Percentiles rank a stretch among this genome's conserved stretches.
Conservation (phyloP, 495 filamentous ascomycete genomes). For the Aspergillus ostianus region DNA sequence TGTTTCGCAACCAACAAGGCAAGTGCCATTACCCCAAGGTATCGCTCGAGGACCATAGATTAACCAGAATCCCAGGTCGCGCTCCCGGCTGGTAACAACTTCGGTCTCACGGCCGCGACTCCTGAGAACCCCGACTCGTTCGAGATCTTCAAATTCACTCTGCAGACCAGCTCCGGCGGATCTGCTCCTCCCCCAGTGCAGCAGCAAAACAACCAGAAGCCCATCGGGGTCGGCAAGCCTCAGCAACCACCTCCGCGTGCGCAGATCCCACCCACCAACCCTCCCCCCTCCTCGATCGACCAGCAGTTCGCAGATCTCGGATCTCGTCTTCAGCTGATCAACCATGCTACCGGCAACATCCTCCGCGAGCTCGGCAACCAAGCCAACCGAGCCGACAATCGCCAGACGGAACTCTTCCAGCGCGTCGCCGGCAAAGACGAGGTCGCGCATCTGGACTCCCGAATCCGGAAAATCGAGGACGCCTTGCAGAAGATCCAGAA, state of each 20-base stretch:
- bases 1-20: conserved; percentile 84
- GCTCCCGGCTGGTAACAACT: conserved; percentile 77
- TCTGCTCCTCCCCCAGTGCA: conserved; percentile 24
- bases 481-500: conserved; percentile 53
- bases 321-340: conserved; percentile 72
- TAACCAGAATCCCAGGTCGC: conserved; percentile 45
- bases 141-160: conserved; percentile 83
- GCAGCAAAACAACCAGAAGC: conserved; percentile 36
- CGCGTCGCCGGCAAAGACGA: conserved; percentile 47
- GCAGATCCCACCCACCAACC: conserved; percentile 25
- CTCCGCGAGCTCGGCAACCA: conserved; percentile 58
- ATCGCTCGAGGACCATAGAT: not conserved
- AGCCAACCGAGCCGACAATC: conserved; percentile 50
- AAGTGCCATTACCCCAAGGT: conserved; percentile 10
- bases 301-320: conserved; percentile 78
- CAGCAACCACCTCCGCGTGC: conserved; percentile 23
- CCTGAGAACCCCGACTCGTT: conserved; percentile 92
- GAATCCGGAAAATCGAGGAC: conserved; percentile 58
- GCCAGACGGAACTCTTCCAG: conserved; percentile 56
- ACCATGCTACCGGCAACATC: conserved; percentile 68
- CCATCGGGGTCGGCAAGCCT: conserved; percentile 29
- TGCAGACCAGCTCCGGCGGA: conserved; percentile 47
- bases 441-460: conserved; percentile 53
- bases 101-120: conserved; percentile 83
- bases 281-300: conserved; percentile 24